A percentile compares a stretch with the other conserved stretches of the same genome.
These are phyloP conservation scores for Melaleuca quinquenervia DNA, from an alignment of 345 rosid species.

Conservation along the genomic window DNA sequence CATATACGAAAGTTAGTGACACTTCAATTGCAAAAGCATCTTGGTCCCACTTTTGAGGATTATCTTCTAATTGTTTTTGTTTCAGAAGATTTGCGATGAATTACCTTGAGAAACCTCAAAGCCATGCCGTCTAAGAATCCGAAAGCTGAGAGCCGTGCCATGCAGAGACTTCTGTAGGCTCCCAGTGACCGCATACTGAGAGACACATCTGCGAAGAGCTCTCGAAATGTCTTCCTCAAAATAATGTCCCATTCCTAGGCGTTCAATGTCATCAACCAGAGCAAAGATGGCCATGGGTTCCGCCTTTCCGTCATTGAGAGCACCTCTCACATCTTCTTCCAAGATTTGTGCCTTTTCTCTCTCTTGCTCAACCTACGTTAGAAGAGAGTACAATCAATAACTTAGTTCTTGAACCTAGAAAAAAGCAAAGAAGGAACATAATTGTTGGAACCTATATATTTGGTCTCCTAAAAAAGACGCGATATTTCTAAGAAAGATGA, in stretches of 20 bases:
- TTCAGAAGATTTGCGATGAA: not conserved
- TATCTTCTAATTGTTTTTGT: not conserved
- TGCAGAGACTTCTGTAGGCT: slow-evolving; percentile 4
- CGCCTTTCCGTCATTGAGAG: not conserved
- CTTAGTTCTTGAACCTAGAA: not conserved
- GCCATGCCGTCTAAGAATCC: slow-evolving; percentile 37
- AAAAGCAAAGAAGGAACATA: not conserved
- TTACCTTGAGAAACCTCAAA: slow-evolving; percentile 27
- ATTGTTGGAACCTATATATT: not conserved
- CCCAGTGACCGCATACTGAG: not conserved
- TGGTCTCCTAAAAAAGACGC: not conserved
- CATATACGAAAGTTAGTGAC: not conserved
- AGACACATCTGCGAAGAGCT: slow-evolving; percentile 6
- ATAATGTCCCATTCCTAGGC: slow-evolving; percentile 21
- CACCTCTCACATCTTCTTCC: slow-evolving; percentile 15
- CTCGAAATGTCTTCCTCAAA: slow-evolving; percentile 16
- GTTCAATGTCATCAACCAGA: slow-evolving; percentile 31
- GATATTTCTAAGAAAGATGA: not conserved
- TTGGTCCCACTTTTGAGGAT: not conserved
- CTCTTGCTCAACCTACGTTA: not conserved
- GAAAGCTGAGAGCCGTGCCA: slow-evolving; percentile 22
- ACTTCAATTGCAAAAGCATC: not conserved
- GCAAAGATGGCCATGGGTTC: slow-evolving; percentile 6
- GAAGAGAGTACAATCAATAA: not conserved
- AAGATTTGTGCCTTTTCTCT: slow-evolving; percentile 1